Evolutionary conservation across 352 stramenopile species (phyloP), one percentile per base, ranked within the genome.

Genomic region (Thraustotheca clavata): DNA sequence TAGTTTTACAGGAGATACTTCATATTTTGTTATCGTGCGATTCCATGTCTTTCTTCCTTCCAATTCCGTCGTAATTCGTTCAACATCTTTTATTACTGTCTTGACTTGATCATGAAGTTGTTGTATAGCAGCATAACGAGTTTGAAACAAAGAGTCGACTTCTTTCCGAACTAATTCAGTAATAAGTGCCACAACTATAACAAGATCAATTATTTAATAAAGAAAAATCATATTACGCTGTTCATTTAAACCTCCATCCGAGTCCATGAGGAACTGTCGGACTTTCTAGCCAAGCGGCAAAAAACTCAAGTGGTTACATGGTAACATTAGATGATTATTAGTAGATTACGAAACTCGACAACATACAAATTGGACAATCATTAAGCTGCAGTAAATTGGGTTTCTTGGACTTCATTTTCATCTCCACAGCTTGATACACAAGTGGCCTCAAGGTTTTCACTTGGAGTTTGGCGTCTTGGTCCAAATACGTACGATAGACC

Each of bases 21-120:
- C 2, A 71, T 77, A 71, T 49, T 80, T 87, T 31, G 48, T 61
- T 22, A 88, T 60, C 48, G 76, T 83, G 39, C 83, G 85, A 65
- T 80, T 85, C 80, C 80, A 89, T 36, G 80, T 83, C 16, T 76
- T 77, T 67, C 87, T 84, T 40, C 79, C 73, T 41, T 74, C 72
- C 24, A 80, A 62, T 32, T 73, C 82, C 60, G 54, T 73, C 35
- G 77, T 72, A 47, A 88, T 68, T 62, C 87, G 77, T 55, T 89
- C 80, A 48, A 89, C 85, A 68, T 89, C 80, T 8, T 72, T 70
- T 36, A 89, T 69, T 41, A 89, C 74, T 46, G 77, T 79, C 20
- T 72, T 71, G 79, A 89, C 87, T 65, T 89, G 79, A 38, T 73
- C 61, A 67, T 85, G 84, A 74, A 89, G 80, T 9, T 60, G 61